These are phyloP conservation scores for Heteromeles arbutifolia DNA, from an alignment of 306 rosid species.

Conservation along the genomic window DNA sequence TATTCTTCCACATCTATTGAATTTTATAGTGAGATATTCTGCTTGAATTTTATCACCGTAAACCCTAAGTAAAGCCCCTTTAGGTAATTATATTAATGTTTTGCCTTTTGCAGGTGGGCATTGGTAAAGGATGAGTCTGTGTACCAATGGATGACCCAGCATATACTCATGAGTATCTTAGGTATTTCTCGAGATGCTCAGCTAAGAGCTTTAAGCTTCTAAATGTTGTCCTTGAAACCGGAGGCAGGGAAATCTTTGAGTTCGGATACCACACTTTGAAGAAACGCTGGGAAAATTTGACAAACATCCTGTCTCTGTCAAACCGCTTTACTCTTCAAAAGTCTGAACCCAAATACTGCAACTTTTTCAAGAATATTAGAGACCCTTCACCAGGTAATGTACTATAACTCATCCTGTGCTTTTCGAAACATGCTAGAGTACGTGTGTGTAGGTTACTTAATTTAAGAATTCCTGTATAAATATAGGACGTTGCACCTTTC, in stretches of 20 bases:
- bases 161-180: not conserved
- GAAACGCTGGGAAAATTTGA: slow-evolving; percentile 32
- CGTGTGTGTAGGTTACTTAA: too few relatives aligned
- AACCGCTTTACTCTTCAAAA: slow-evolving; percentile 44
- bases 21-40: too few relatives aligned
- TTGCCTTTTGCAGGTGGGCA: slow-evolving; percentile 38
- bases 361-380: slow-evolving; percentile 13
- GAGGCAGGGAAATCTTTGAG: slow-evolving; percentile 28
- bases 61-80: not conserved
- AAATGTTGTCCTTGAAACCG: slow-evolving; percentile 17
- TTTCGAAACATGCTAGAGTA: too few relatives aligned
- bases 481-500: too few relatives aligned
- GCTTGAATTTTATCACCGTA: not conserved
- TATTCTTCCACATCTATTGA: not conserved
- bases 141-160: slow-evolving; percentile 26
- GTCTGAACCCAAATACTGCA: slow-evolving; percentile 21
- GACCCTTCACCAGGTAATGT: slow-evolving; percentile 43
- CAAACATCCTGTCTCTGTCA: slow-evolving; percentile 17
- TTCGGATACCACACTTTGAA: slow-evolving; percentile 32
- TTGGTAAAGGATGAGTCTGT: slow-evolving; percentile 39
- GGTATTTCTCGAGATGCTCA: slow-evolving; percentile 48
- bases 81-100: not conserved
- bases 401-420: too few relatives aligned
- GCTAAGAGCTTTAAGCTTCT: slow-evolving; percentile 38
- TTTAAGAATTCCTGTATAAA: too few relatives aligned